Percentiles rank a stretch among this genome's conserved stretches.
Conservation (phyloP, 192 early-diverging fungal species). For the Podochytrium sp. region DNA sequence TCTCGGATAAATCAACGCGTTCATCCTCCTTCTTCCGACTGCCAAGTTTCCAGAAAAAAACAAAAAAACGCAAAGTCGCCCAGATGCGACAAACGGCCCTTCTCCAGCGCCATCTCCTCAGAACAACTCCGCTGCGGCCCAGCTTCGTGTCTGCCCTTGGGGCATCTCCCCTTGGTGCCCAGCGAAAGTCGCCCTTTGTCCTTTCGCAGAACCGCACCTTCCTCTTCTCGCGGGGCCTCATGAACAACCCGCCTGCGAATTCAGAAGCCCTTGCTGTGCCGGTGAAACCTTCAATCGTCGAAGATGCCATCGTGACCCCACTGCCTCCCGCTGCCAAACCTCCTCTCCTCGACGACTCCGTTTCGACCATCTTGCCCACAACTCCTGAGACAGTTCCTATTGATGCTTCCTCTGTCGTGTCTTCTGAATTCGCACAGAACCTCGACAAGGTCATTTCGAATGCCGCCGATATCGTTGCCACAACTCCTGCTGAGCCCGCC, state of each 20-base stretch:
- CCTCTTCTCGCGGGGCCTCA: constrained; percentile 6
- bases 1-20: no score
- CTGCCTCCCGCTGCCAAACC: not conserved
- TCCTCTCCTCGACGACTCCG: not conserved
- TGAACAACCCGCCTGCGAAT: not conserved
- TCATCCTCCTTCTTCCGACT: no score
- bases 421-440: constrained; percentile 17
- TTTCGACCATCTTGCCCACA: no score
- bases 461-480: constrained; percentile 5
- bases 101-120: no score
- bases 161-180: not conserved
- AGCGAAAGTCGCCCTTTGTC: not conserved
- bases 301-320: not conserved
- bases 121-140: not conserved
- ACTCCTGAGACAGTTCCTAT: not conserved
- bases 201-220: not conserved
- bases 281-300: not conserved
- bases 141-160: not conserved
- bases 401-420: no score
- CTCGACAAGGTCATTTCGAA: constrained; percentile 34
- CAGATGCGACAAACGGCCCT: no score
- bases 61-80: no score
- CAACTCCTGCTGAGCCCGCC: not conserved
- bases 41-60: no score
- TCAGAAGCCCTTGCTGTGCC: not conserved